A percentile compares a stretch with the other conserved stretches of the same genome.
phyloP scores from a whole-genome alignment of 108 stramenopile genomes.

The Cyclotella cryptica region DNA sequence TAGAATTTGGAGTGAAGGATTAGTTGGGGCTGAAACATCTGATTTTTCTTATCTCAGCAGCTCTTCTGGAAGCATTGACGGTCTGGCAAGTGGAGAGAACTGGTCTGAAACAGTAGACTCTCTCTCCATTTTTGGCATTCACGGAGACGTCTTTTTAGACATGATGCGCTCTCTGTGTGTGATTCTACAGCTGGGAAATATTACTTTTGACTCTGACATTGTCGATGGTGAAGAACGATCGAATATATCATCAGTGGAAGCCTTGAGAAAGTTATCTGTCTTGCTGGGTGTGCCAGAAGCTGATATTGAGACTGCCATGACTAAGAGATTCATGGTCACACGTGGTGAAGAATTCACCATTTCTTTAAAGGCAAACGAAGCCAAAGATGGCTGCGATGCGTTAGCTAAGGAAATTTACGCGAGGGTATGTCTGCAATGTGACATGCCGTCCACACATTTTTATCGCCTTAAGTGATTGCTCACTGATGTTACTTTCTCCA shows the following conservation, averaged over 20 bases:
- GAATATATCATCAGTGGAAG: conserved; percentile 56
- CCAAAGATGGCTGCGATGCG: conserved; percentile 92
- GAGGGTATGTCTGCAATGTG: conserved; percentile 42
- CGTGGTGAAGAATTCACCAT: conserved; percentile 82
- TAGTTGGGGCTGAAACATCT: conserved; percentile 65
- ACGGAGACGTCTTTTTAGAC: conserved; percentile 60
- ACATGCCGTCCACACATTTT: no score
- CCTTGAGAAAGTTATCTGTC: conserved; percentile 67
- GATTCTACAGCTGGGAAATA: conserved; percentile 91
- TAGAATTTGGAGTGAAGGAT: conserved; percentile 68
- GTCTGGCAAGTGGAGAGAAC: conserved; percentile 84
- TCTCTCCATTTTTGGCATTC: conserved; percentile 72
- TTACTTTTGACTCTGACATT: conserved; percentile 77
- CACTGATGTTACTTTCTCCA: neutral
- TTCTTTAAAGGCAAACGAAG: conserved; percentile 72
- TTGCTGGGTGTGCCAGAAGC: conserved; percentile 74
- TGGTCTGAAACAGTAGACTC: conserved; percentile 80
- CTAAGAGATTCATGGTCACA: conserved; percentile 76
- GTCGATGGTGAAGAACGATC: conserved; percentile 72
- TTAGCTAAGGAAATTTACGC: conserved; percentile 98
- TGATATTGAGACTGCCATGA: conserved; percentile 75
- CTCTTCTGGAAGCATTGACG: conserved; percentile 71
- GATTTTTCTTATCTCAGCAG: conserved; percentile 80
- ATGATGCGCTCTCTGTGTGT: conserved; percentile 83
- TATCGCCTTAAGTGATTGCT: neutral